phyloP scores from a whole-genome alignment of 192 early-diverging fungal genomes.

The Umbelopsis vinacea region DNA sequence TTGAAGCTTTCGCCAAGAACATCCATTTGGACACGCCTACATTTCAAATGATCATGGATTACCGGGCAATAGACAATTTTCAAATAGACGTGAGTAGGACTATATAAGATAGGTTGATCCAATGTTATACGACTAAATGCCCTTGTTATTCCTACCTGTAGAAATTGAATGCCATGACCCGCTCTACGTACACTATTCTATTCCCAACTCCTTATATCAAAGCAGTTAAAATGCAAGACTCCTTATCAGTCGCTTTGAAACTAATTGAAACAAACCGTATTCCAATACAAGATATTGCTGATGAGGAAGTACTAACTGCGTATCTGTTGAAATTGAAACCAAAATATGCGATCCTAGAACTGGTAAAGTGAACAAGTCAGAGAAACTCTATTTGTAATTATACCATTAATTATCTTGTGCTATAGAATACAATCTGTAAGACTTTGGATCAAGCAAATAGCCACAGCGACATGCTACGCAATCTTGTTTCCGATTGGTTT shows the following conservation, averaged over 20 bases:
- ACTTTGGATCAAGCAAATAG: background rate
- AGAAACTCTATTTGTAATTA: background rate
- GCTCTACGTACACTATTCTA: too few relatives aligned
- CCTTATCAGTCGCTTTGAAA: background rate
- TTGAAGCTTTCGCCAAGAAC: background rate
- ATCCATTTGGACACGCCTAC: background rate
- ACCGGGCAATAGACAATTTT: conserved; percentile 4
- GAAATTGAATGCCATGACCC: background rate
- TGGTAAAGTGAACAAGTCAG: background rate
- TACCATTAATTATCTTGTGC: background rate
- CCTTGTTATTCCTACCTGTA: background rate
- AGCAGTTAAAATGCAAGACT: background rate
- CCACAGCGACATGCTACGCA: background rate
- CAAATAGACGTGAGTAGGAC: background rate
- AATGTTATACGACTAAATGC: background rate
- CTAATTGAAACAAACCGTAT: background rate
- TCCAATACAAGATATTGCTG: background rate
- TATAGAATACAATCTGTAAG: background rate
- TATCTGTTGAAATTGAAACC: background rate
- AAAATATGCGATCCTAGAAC: background rate
- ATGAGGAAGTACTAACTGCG: background rate
- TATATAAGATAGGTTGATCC: background rate
- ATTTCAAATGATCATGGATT: background rate
- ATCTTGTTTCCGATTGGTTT: background rate
- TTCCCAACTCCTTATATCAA: background rate